A percentile compares a stretch with the other conserved stretches of the same genome.
Conservation (phyloP, 192 early-diverging fungal genomes). For the Chytriomyces confervae region DNA sequence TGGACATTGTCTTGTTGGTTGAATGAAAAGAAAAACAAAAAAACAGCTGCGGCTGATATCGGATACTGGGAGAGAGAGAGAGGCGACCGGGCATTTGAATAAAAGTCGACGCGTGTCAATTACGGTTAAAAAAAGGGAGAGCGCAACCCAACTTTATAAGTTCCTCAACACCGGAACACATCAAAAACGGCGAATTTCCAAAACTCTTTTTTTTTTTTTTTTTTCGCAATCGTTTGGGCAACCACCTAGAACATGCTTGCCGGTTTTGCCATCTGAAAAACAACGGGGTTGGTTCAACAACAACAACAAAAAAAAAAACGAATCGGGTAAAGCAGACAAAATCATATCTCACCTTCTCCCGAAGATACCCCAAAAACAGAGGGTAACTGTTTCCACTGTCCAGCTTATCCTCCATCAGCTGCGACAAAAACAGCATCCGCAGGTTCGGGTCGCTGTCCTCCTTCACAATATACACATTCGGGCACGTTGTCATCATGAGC, state of each 20-base stretch:
- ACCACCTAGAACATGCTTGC: neutral
- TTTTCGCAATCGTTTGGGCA: neutral
- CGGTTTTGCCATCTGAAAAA: conserved; percentile 1
- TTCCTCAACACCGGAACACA: neutral
- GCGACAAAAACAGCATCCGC: conserved; percentile 83
- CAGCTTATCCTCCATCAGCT: conserved; percentile 91
- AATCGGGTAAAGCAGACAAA: neutral
- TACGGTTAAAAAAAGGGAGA: neutral
- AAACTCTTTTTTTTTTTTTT: too few relatives aligned
- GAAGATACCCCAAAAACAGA: conserved; percentile 48
- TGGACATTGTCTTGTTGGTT: conserved; percentile 20
- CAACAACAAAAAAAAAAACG: too few relatives aligned
- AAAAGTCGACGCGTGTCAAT: neutral
- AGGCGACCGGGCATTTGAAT: too few relatives aligned
- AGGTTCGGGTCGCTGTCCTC: conserved; percentile 88
- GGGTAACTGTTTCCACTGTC: conserved; percentile 64
- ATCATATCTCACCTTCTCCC: conserved; percentile 26
- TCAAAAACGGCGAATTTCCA: neutral
- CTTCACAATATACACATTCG: conserved; percentile 83
- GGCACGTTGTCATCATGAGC: conserved; percentile 64
- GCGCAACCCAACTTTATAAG: neutral
- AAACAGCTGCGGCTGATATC: neutral
- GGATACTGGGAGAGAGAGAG: too few relatives aligned
- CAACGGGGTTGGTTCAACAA: neutral
- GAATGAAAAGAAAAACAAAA: neutral